Evolutionary conservation across 163 green algal genomes (phyloP).

Genomic region (Scenedesmus sp.): DNA sequence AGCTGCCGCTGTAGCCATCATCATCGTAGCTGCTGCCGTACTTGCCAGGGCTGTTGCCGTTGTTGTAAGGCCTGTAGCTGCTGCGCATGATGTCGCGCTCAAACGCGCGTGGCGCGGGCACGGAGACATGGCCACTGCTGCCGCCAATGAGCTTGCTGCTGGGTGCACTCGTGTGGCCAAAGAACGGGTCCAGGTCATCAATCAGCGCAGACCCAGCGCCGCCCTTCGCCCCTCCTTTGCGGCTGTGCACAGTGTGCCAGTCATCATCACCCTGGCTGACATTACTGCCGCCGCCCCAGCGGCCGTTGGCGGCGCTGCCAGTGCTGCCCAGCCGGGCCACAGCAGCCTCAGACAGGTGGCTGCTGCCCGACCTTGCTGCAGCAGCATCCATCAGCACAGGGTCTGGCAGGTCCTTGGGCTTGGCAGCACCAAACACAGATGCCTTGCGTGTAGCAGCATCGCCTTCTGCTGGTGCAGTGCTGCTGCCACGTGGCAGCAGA

Average conservation of each 20-base stretch:
- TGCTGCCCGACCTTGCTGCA: background rate
- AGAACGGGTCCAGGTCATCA: constrained; percentile 32
- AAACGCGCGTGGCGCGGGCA: background rate
- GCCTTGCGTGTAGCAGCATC: background rate
- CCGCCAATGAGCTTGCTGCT: background rate
- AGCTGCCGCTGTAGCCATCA: constrained; percentile 2
- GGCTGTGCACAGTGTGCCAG: constrained; percentile 40
- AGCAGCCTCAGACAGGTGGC: constrained; percentile 31
- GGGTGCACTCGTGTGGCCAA: background rate
- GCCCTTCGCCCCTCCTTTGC: background rate
- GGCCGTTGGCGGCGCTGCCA: background rate
- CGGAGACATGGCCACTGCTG: background rate
- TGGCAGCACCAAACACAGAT: constrained; percentile 61
- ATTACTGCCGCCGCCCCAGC: constrained; percentile 2
- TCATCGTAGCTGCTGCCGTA: constrained; percentile 5
- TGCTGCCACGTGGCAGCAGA: constrained; percentile 26
- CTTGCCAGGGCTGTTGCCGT: background rate
- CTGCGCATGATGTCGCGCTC: constrained; percentile 11
- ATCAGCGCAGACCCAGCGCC: background rate
- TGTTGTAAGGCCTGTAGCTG: background rate
- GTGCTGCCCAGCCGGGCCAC: background rate
- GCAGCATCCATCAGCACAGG: constrained; percentile 18
- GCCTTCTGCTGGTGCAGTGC: background rate
- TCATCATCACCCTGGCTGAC: constrained; percentile 16
- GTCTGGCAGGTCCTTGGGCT: constrained; percentile 44